Evolutionary conservation across 805 yeast species (phyloP).

Genomic region (Hanseniaspora osmophila): DNA sequence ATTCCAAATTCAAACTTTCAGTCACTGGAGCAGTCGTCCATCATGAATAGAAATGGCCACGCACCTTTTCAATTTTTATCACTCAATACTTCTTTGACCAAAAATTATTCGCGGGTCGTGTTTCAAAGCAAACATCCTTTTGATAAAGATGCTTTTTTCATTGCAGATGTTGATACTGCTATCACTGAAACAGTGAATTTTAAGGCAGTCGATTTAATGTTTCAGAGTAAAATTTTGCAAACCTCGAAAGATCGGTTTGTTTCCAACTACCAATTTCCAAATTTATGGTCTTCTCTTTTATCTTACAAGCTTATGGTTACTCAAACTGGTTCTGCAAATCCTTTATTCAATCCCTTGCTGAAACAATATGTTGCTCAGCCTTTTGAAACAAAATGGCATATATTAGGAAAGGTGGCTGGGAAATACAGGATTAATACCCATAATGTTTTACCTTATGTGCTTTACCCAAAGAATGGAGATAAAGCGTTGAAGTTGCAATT

Average conservation of each 20-base stretch:
- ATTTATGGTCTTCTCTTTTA: slow-evolving; percentile 18
- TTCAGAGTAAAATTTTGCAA: neutral
- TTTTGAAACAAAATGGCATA: slow-evolving; percentile 69
- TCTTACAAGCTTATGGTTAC: slow-evolving; percentile 12
- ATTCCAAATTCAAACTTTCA: neutral
- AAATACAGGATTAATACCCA: slow-evolving; percentile 34
- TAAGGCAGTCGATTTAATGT: slow-evolving; percentile 9
- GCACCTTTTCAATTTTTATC: slow-evolving; percentile 37
- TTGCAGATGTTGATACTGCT: slow-evolving; percentile 9
- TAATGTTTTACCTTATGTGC: slow-evolving; percentile 58
- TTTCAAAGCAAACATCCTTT: slow-evolving; percentile 24
- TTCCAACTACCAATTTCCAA: slow-evolving; percentile 11
- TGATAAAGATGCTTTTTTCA: slow-evolving; percentile 12
- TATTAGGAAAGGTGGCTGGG: slow-evolving; percentile 29
- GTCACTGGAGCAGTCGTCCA: neutral
- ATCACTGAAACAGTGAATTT: neutral
- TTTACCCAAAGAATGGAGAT: slow-evolving; percentile 20
- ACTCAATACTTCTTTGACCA: slow-evolving; percentile 26
- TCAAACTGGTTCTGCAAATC: neutral
- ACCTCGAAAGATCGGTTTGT: neutral
- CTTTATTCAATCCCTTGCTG: slow-evolving; percentile 35
- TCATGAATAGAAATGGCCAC: neutral
- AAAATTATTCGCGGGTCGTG: slow-evolving; percentile 36
- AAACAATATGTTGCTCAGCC: slow-evolving; percentile 55
- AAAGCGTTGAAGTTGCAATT: slow-evolving; percentile 13